Evolutionary conservation across 1,139 yeast species (phyloP).

Genomic region (Debaryomyces sp.): DNA sequence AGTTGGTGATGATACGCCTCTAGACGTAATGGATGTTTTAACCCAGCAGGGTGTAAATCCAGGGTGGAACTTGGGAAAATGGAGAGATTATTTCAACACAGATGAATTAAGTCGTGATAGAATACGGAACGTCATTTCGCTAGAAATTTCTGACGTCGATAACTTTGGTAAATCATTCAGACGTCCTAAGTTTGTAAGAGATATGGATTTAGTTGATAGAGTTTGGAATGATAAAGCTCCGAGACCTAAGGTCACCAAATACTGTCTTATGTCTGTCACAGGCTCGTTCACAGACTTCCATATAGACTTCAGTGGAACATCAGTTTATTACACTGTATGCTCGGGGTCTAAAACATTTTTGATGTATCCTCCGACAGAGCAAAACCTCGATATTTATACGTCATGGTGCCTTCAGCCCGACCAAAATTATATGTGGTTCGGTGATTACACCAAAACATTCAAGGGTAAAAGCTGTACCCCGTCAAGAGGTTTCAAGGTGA

Average conservation of each 20-base stretch:
- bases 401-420: slow-evolving; percentile 72
- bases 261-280: slow-evolving; percentile 82
- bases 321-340: slow-evolving; percentile 83
- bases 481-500: slow-evolving; percentile 62
- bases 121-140: slow-evolving; percentile 76
- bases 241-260: slow-evolving; percentile 76
- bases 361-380: slow-evolving; percentile 74
- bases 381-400: slow-evolving; percentile 62
- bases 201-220: slow-evolving; percentile 68
- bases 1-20: slow-evolving; percentile 63
- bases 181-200: slow-evolving; percentile 69
- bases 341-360: slow-evolving; percentile 74
- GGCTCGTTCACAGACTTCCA: slow-evolving; percentile 89
- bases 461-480: slow-evolving; percentile 30
- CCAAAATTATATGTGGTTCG: slow-evolving; percentile 70
- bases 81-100: slow-evolving; percentile 73
- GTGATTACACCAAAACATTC: slow-evolving; percentile 42
- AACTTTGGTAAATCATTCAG: slow-evolving; percentile 51
- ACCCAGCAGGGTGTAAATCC: slow-evolving; percentile 68
- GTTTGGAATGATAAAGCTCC: slow-evolving; percentile 54
- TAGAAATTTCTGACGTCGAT: slow-evolving; percentile 68
- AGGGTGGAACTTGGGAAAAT: slow-evolving; percentile 70
- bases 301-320: slow-evolving; percentile 89
- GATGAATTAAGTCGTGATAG: slow-evolving; percentile 55
- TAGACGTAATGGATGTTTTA: slow-evolving; percentile 90